A percentile compares a stretch with the other conserved stretches of the same genome.
Conservation (phyloP, 2,329 filamentous ascomycete species). For the Thelonectria rubi region DNA sequence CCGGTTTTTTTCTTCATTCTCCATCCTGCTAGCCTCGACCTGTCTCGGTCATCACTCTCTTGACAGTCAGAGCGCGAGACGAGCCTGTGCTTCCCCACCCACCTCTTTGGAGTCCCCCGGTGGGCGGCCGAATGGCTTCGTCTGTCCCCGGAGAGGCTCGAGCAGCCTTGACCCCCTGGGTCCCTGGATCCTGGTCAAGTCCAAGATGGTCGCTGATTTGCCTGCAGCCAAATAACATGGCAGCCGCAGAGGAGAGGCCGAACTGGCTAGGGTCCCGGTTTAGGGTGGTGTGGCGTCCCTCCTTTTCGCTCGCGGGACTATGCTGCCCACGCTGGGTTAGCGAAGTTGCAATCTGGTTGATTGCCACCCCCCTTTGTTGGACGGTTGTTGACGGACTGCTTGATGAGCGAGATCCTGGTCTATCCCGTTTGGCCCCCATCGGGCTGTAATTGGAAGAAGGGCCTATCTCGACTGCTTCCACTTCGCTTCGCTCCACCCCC, state of each 20-base stretch:
- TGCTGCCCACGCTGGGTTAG: not conserved
- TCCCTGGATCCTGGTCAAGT: slow-evolving; percentile 19
- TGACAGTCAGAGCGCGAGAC: slow-evolving; percentile 32
- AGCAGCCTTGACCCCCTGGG: not conserved
- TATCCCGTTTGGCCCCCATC: slow-evolving; percentile 2
- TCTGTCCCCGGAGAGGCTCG: slow-evolving; percentile 3
- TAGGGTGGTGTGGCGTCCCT: slow-evolving; percentile 29
- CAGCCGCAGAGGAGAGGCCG: slow-evolving; percentile 14
- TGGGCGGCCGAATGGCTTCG: slow-evolving; percentile 18
- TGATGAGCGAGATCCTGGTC: not conserved
- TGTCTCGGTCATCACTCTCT: slow-evolving; percentile 35
- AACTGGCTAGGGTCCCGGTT: slow-evolving; percentile 15
- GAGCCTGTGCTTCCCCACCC: slow-evolving; percentile 22
- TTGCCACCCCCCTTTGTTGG: not conserved
- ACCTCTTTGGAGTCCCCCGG: slow-evolving; percentile 26
- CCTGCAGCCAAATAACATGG: slow-evolving; percentile 30
- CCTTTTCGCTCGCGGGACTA: slow-evolving; percentile 12
- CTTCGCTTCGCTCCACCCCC: slow-evolving; percentile 22
- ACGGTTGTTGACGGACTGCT: not conserved
- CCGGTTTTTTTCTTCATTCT: not conserved
- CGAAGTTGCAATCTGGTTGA: slow-evolving; percentile 8
- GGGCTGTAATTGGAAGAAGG: slow-evolving; percentile 14
- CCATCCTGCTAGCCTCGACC: slow-evolving; percentile 1
- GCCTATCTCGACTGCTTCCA: slow-evolving; percentile 21
- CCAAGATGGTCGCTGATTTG: slow-evolving; percentile 28